These are phyloP conservation scores for Dryas drummondii DNA, from an alignment of 306 rosid species.

Conservation along the genomic window DNA sequence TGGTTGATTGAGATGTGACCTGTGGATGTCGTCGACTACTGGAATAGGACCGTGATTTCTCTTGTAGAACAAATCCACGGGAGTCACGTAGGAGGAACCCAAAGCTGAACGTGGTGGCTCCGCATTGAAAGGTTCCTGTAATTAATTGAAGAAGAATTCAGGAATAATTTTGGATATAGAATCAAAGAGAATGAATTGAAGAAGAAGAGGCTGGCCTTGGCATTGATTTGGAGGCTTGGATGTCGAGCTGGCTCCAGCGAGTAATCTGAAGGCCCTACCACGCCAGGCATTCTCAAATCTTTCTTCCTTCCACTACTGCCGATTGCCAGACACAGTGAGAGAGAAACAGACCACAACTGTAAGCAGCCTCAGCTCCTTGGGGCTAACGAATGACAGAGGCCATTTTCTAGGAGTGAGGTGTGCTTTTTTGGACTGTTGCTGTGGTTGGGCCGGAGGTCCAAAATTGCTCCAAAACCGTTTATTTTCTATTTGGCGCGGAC, in stretches of 20 bases:
- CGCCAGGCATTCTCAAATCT: constrained; percentile 55
- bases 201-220: constrained; percentile 44
- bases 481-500: background rate
- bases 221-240: constrained; percentile 54
- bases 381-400: background rate
- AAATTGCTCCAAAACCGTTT: background rate
- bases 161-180: background rate
- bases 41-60: constrained; percentile 94
- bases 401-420: background rate
- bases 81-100: constrained; percentile 64
- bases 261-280: constrained; percentile 70
- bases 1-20: constrained; percentile 32
- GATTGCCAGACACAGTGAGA: background rate
- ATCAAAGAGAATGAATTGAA: background rate
- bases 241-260: constrained; percentile 72
- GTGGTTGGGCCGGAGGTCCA: background rate
- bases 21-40: constrained; percentile 59
- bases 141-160: background rate
- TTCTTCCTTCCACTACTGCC: background rate
- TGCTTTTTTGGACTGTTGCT: background rate
- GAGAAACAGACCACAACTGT: background rate
- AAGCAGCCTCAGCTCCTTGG: background rate
- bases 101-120: constrained; percentile 77
- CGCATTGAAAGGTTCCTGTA: constrained; percentile 84
- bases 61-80: constrained; percentile 82